phyloP scores from a whole-genome alignment of 352 stramenopile genomes.

The Phytophthora macrochlamydospora region DNA sequence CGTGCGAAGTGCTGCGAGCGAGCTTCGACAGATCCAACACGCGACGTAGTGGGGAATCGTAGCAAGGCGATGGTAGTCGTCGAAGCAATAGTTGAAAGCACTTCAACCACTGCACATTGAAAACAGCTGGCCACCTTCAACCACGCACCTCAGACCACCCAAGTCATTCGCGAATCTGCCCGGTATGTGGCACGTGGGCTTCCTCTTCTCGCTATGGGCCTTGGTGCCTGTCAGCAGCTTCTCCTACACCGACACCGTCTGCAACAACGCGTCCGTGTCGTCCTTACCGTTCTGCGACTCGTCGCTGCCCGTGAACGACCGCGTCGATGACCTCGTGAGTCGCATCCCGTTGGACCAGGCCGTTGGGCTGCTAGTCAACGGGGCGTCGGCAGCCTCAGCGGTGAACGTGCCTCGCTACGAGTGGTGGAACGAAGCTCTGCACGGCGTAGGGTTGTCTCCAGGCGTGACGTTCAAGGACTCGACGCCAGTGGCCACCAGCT shows the following conservation, averaged over 20 bases:
- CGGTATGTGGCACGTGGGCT: not conserved
- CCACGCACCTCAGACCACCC: not conserved
- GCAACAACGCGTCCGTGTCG: constrained; percentile 46
- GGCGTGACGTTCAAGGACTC: constrained; percentile 59
- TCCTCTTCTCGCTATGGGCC: not conserved
- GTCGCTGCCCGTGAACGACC: constrained; percentile 46
- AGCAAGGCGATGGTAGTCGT: not conserved
- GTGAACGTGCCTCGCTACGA: constrained; percentile 71
- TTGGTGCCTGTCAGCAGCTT: not conserved
- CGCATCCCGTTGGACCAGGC: constrained; percentile 74
- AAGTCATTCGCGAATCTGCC: not conserved
- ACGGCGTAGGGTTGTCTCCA: constrained; percentile 80
- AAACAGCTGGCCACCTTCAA: not conserved
- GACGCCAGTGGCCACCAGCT: constrained; percentile 84
- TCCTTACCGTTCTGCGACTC: constrained; percentile 74
- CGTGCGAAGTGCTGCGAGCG: too few species aligned
- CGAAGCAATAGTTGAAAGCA: not conserved
- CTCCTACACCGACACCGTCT: constrained; percentile 56
- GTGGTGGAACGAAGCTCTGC: constrained; percentile 92
- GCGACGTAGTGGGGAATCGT: too few species aligned
- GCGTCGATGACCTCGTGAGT: constrained; percentile 71
- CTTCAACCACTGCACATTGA: not conserved
- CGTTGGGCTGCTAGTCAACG: constrained; percentile 71
- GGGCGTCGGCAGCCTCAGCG: constrained; percentile 34
- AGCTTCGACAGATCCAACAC: too few species aligned